phyloP scores from a whole-genome alignment of 768 basidiomycete genomes.

The Suillus alpinus region DNA sequence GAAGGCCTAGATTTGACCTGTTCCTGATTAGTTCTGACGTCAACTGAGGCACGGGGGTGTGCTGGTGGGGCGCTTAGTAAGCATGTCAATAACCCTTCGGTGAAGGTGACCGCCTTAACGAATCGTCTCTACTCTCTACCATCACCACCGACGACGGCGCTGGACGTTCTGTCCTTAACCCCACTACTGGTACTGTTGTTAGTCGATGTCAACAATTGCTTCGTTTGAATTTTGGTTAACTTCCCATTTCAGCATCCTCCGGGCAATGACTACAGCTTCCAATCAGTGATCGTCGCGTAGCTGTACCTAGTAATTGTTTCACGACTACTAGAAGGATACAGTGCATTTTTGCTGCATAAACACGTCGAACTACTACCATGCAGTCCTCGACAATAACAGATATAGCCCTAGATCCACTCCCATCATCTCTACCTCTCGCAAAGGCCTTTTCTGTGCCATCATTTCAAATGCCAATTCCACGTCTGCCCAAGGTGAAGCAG shows the following conservation, averaged over 20 bases:
- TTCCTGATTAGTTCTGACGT: not conserved
- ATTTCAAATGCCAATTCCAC: constrained; percentile 33
- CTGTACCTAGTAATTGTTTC: constrained; percentile 4
- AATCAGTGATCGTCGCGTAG: constrained; percentile 10
- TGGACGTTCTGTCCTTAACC: not conserved
- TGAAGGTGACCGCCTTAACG: not conserved
- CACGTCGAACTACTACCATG: constrained; percentile 14
- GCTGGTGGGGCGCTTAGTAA: constrained; percentile 2
- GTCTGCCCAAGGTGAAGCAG: constrained; percentile 27
- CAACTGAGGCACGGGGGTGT: not conserved
- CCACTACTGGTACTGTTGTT: not conserved
- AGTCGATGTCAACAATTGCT: not conserved
- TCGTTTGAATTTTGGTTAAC: not conserved
- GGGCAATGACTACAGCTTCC: constrained; percentile 9
- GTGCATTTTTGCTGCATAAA: not conserved
- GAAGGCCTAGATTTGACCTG: not conserved
- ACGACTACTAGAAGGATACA: not conserved
- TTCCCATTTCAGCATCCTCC: constrained; percentile 1
- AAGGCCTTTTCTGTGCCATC: constrained; percentile 22
- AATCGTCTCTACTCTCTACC: not conserved
- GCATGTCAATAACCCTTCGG: constrained; percentile 4
- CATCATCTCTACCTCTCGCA: constrained; percentile 16
- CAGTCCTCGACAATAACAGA: constrained; percentile 7
- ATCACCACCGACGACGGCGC: not conserved
- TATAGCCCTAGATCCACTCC: constrained; percentile 5